Evolutionary conservation across 1,139 yeast genomes (phyloP).

Genomic region (Magnusiomyces fungicola): DNA sequence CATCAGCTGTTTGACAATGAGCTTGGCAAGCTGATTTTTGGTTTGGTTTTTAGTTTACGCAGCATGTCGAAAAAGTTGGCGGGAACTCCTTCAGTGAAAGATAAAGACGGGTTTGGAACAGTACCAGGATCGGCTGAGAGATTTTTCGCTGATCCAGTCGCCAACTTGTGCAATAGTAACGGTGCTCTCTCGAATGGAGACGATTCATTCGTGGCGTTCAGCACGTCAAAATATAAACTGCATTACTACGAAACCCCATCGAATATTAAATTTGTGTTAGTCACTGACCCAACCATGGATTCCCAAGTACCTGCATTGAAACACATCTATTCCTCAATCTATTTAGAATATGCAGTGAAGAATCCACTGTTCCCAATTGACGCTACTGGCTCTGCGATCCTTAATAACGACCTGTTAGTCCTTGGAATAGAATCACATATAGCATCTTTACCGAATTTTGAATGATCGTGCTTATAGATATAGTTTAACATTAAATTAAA

Average conservation of each 20-base stretch:
- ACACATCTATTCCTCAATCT: slow-evolving; percentile 61
- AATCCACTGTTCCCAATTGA: slow-evolving; percentile 42
- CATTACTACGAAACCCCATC: slow-evolving; percentile 78
- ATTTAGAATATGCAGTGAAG: slow-evolving; percentile 60
- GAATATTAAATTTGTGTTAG: slow-evolving; percentile 64
- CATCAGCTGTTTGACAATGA: slow-evolving; percentile 3
- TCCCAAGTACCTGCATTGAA: slow-evolving; percentile 54
- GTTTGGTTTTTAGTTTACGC: slow-evolving; percentile 75
- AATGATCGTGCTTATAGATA: too few relatives aligned
- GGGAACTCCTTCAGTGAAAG: slow-evolving; percentile 14
- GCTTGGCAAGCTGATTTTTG: slow-evolving; percentile 60
- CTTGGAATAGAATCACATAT: slow-evolving; percentile 36
- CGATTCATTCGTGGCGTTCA: slow-evolving; percentile 46
- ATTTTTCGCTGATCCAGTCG: neutral
- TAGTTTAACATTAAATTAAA: too few relatives aligned
- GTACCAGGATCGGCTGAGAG: slow-evolving; percentile 10
- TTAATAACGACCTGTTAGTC: slow-evolving; percentile 36
- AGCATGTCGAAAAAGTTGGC: slow-evolving; percentile 63
- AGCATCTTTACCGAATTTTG: slow-evolving; percentile 32
- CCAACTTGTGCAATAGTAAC: neutral
- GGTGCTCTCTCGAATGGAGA: neutral
- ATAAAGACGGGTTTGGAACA: neutral
- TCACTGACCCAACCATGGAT: slow-evolving; percentile 62
- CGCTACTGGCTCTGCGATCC: slow-evolving; percentile 27
- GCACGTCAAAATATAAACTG: slow-evolving; percentile 66